Evolutionary conservation across 2,329 filamentous ascomycete species (phyloP).

Genomic region (Colletotrichum karsti): DNA sequence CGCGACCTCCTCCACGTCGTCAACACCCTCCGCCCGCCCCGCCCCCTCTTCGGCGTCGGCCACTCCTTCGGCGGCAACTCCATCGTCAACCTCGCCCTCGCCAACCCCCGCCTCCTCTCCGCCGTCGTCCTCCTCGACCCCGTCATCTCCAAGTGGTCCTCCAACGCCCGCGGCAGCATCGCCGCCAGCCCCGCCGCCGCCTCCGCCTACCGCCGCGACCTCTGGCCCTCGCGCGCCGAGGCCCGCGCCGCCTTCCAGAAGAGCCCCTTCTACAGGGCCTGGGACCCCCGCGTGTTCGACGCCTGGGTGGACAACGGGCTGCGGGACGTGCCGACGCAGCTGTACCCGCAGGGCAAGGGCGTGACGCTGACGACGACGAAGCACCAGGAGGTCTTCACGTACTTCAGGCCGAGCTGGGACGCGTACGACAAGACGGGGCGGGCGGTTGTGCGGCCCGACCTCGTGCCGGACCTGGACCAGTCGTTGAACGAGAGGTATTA

Average conservation of each 20-base stretch:
- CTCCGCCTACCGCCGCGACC: conserved; percentile 78
- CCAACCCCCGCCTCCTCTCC: conserved; percentile 83
- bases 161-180: conserved; percentile 40
- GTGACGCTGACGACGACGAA: conserved; percentile 85
- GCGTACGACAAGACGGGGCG: conserved; percentile 48
- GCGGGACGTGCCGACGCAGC: conserved; percentile 73
- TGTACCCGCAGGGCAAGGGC: conserved; percentile 55
- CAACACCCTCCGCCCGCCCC: conserved; percentile 83
- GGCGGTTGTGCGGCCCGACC: conserved; percentile 46
- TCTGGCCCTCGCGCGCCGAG: conserved; percentile 79
- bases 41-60: conserved; percentile 84
- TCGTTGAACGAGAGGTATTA: conserved; percentile 43
- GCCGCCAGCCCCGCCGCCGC: conserved; percentile 57
- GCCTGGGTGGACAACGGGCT: conserved; percentile 78
- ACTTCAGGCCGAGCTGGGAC: conserved; percentile 68
- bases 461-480: conserved; percentile 55
- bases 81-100: conserved; percentile 74
- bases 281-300: conserved; percentile 84
- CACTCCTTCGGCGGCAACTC: conserved; percentile 89
- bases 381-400: conserved; percentile 88
- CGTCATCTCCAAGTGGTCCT: conserved; percentile 68
- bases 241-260: conserved; percentile 74
- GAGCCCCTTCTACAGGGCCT: conserved; percentile 80
- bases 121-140: conserved; percentile 85
- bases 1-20: conserved; percentile 87